Conservation (phyloP, 2,329 filamentous ascomycete species). For the Cadophora luteo-olivacea region DNA sequence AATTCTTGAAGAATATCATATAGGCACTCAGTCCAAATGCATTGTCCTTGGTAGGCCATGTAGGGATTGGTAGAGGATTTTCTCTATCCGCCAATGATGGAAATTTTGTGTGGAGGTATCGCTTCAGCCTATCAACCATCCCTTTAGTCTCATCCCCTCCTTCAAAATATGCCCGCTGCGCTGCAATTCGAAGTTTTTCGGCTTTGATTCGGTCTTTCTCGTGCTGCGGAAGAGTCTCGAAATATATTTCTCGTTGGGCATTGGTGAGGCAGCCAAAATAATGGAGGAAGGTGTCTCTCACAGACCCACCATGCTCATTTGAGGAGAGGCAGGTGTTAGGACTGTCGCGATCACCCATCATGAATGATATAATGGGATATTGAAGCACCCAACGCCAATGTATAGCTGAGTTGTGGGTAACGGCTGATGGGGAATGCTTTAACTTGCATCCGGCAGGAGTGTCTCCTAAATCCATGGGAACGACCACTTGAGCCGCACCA, state of each 20-base stretch:
- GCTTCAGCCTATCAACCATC: slow-evolving; percentile 2
- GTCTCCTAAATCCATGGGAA: not conserved
- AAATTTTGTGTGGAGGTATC: slow-evolving; percentile 10
- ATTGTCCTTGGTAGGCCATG: slow-evolving; percentile 10
- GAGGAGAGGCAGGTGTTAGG: not conserved
- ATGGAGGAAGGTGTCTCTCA: slow-evolving; percentile 23
- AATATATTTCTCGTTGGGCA: slow-evolving; percentile 16
- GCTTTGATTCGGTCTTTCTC: slow-evolving; percentile 17
- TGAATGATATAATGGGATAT: not conserved
- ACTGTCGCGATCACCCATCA: slow-evolving; percentile 1
- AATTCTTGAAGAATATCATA: too few species aligned
- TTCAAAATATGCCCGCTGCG: slow-evolving; percentile 18
- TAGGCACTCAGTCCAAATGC: not conserved
- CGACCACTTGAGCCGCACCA: not conserved
- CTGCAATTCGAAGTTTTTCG: slow-evolving; percentile 20
- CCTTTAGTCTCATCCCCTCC: not conserved
- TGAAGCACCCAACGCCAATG: not conserved
- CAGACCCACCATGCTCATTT: slow-evolving; percentile 4
- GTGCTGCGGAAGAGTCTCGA: slow-evolving; percentile 13
- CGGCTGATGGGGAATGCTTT: not conserved
- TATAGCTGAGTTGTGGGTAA: not conserved
- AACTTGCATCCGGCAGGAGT: not conserved
- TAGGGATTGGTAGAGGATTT: slow-evolving; percentile 8
- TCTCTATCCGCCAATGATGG: slow-evolving; percentile 19
- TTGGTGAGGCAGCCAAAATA: slow-evolving; percentile 27